These are phyloP conservation scores for Aspergillus hiratsukae DNA, from an alignment of 2,329 filamentous ascomycete species.

Conservation along the genomic window DNA sequence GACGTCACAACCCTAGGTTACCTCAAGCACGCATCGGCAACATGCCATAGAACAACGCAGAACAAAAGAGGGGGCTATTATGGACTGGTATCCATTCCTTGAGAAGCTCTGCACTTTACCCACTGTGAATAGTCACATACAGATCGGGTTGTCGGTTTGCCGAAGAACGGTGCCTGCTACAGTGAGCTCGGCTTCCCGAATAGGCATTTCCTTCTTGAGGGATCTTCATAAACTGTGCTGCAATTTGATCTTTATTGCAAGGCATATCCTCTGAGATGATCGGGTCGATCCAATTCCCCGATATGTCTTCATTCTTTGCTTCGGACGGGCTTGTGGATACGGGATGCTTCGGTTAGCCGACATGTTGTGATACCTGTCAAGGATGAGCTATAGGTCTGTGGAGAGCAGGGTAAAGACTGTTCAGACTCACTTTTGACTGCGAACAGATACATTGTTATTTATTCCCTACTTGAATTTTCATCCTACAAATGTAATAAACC, in stretches of 20 bases:
- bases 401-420: slow-evolving; percentile 1
- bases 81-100: background rate
- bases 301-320: background rate
- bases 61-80: background rate
- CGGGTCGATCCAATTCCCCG: no score
- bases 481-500: background rate
- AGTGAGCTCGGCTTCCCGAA: background rate
- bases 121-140: background rate
- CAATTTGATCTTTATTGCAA: no score
- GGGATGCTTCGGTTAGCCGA: no score
- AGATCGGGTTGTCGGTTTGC: background rate
- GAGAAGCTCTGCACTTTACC: background rate
- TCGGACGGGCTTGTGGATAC: background rate
- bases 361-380: background rate
- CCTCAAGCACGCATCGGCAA: background rate
- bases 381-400: background rate
- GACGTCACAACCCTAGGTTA: background rate
- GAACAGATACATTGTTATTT: background rate
- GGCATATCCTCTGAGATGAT: no score
- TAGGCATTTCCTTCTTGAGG: no score
- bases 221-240: no score
- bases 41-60: background rate
- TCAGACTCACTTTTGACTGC: background rate
- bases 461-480: background rate
- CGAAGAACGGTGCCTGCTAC: background rate